Evolutionary conservation across 2,329 filamentous ascomycete species (phyloP), one percentile per base, ranked within the genome.

Genomic region (Neophaeococcomyces aloes): DNA sequence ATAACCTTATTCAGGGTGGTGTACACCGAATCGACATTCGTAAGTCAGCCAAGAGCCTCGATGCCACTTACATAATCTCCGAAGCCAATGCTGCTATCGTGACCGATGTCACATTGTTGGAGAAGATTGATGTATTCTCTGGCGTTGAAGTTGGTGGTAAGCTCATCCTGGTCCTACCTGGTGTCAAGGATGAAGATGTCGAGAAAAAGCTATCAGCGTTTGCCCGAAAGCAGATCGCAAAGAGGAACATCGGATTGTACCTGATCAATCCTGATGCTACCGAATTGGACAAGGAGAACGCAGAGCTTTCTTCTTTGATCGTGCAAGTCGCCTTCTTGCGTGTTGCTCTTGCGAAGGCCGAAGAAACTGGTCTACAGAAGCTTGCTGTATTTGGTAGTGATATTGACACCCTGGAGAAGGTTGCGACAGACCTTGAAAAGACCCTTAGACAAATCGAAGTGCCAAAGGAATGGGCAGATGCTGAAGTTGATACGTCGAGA

Each of bases 321-420:
- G 67, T 84, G 2, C 83, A 95, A 64, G 68, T 93, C 31, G 79
- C 86, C 6, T 95, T 96, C 70, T 64, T 96, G 50, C 82, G 83
- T 58, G 67, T 91, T 48, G 80, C 84, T 29, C 74, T 79, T 45
- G 78, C 83, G 8, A 75, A 82, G 13, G 62, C 81, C 25, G 74
- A 82, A 25, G 65, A 70, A 17, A 70, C 78, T 45, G 73, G 76
- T 27, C 60, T 83, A 7, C 73, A 77, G 59, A 86, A 87, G 65
- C 68, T 91, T 36, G 70, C 78, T 31, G 61, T 70, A 13, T 67
- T 78, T 43, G 74, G 78, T 48, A 75, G 75, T 40, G 72, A 76
- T 53, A 59, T 64, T 1, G 77, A 86, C 53, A 69, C 73, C 37
- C 65, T 82, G 34, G 78, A 85, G 53, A 78, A 76, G 45, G 65